A percentile compares a stretch with the other conserved stretches of the same genome.
Evolutionary conservation across 2,329 filamentous ascomycete genomes (phyloP).

Genomic region (Aspergillus flavus): DNA sequence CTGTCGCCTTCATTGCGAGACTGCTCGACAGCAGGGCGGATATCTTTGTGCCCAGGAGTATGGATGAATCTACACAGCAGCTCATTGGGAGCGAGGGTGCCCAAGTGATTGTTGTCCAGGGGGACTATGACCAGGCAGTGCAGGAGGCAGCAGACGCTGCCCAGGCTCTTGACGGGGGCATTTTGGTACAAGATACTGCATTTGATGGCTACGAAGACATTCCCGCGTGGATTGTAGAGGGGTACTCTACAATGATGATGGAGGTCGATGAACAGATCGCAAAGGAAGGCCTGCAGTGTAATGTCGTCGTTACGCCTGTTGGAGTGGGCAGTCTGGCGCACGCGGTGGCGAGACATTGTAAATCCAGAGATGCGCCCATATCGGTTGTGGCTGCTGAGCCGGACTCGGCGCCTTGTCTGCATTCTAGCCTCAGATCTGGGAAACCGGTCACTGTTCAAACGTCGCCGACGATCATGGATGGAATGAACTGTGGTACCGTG

Average conservation of each 20-base stretch:
- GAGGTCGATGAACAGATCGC: conserved; percentile 68
- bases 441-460: conserved; percentile 56
- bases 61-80: conserved; percentile 57
- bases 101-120: conserved; percentile 56
- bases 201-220: conserved; percentile 68
- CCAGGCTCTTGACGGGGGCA: conserved; percentile 35
- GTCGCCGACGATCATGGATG: conserved; percentile 69
- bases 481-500: conserved; percentile 72
- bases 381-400: conserved; percentile 71
- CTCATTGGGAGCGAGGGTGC: conserved; percentile 67
- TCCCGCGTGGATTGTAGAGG: conserved; percentile 75
- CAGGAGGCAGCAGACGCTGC: conserved; percentile 49
- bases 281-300: conserved; percentile 42
- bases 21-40: conserved; percentile 58
- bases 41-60: conserved; percentile 65
- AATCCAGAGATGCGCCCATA: conserved; percentile 41
- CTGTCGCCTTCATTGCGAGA: conserved; percentile 68
- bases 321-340: conserved; percentile 75
- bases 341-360: conserved; percentile 68
- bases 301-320: conserved; percentile 64
- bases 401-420: conserved; percentile 61
- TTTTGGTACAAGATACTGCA: conserved; percentile 70
- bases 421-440: conserved; percentile 52
- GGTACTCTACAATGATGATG: conserved; percentile 71
- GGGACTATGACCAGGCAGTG: conserved; percentile 68